Evolutionary conservation across 495 filamentous ascomycete genomes (phyloP).

Genomic region (Neurospora africana): DNA sequence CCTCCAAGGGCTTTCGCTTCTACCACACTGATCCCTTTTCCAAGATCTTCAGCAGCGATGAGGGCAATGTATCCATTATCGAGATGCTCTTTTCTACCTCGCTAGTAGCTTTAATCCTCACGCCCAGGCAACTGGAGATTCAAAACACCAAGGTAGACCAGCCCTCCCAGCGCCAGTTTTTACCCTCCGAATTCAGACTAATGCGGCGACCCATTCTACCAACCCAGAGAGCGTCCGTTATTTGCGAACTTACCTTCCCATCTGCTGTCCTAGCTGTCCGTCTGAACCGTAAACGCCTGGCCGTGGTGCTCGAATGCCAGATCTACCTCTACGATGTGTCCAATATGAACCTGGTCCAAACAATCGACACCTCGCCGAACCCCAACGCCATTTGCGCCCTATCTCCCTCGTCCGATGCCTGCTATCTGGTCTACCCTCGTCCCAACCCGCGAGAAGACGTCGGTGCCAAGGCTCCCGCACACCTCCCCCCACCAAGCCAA

Average conservation of each 20-base stretch:
- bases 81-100: slow-evolving; percentile 99
- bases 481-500: slow-evolving; percentile 67
- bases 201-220: not conserved
- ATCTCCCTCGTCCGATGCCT: slow-evolving; percentile 88
- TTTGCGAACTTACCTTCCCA: slow-evolving; percentile 97
- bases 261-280: slow-evolving; percentile 86
- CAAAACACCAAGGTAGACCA: slow-evolving; percentile 86
- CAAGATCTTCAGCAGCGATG: slow-evolving; percentile 84
- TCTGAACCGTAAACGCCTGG: slow-evolving; percentile 85
- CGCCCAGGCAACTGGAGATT: slow-evolving; percentile 81
- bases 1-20: slow-evolving; percentile 83
- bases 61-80: slow-evolving; percentile 86
- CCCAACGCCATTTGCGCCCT: slow-evolving; percentile 83
- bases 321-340: slow-evolving; percentile 98
- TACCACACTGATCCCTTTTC: slow-evolving; percentile 93
- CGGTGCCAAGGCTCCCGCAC: slow-evolving; percentile 56
- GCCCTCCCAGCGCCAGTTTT: not conserved
- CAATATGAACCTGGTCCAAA: slow-evolving; percentile 89
- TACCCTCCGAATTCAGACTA: not conserved
- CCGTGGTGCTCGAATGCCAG: slow-evolving; percentile 85
- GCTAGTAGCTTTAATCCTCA: slow-evolving; percentile 84
- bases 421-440: slow-evolving; percentile 86
- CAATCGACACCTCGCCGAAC: slow-evolving; percentile 87
- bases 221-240: slow-evolving; percentile 74
- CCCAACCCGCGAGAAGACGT: slow-evolving; percentile 60